Conservation (phyloP, 2,329 filamentous ascomycete species). For the Trichoderma polysporum region DNA sequence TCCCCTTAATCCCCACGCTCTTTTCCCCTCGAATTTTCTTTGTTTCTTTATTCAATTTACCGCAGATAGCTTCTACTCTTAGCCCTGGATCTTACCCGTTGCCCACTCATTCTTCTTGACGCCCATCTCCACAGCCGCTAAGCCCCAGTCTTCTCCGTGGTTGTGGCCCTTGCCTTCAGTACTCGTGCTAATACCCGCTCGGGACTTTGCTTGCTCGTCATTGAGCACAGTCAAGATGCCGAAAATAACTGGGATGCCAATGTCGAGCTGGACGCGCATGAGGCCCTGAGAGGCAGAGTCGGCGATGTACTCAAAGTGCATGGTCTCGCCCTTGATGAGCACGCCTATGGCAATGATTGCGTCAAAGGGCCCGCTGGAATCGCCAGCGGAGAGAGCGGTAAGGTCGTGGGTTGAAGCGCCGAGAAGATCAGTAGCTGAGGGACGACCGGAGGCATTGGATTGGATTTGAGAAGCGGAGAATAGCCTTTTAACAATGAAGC, state of each 20-base stretch:
- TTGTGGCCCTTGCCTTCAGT: slow-evolving; percentile 71
- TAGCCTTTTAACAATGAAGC: slow-evolving; percentile 51
- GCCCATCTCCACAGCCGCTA: slow-evolving; percentile 90
- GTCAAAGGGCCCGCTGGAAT: slow-evolving; percentile 70
- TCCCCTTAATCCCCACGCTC: background rate
- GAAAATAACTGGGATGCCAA: slow-evolving; percentile 85
- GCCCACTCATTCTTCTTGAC: slow-evolving; percentile 84
- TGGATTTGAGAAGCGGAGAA: slow-evolving; percentile 87
- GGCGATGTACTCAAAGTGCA: slow-evolving; percentile 99
- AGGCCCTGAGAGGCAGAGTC: slow-evolving; percentile 87
- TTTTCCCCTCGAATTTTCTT: background rate
- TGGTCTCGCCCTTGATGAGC: slow-evolving; percentile 96
- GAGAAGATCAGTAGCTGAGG: slow-evolving; percentile 74
- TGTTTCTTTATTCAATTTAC: background rate
- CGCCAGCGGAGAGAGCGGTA: slow-evolving; percentile 43
- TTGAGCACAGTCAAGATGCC: slow-evolving; percentile 85
- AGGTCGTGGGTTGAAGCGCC: slow-evolving; percentile 68
- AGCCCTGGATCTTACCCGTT: slow-evolving; percentile 60
- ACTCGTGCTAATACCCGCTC: slow-evolving; percentile 84
- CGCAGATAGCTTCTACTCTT: slow-evolving; percentile 13
- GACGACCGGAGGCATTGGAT: slow-evolving; percentile 60
- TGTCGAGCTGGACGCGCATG: slow-evolving; percentile 92
- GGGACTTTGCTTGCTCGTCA: slow-evolving; percentile 82
- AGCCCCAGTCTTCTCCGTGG: slow-evolving; percentile 95
- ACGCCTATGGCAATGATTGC: slow-evolving; percentile 94